Conservation (phyloP, 1,284 basidiomycete genomes). For the Exobasidium cylindrosporum region DNA sequence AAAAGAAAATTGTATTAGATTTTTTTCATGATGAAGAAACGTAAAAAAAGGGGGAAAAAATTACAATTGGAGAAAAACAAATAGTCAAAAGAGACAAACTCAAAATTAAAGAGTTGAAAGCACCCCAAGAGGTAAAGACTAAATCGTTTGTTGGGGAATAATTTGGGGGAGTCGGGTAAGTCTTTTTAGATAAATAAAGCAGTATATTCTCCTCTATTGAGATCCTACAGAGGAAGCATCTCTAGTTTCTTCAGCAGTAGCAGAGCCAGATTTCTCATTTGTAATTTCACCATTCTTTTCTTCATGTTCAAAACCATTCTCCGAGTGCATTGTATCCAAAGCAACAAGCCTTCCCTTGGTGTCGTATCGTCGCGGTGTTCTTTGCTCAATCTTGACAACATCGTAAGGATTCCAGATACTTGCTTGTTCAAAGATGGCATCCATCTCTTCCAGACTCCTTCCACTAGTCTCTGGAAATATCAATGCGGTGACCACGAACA, state of each 20-base stretch:
- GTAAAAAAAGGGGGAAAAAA: too few species aligned
- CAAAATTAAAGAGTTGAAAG: too few species aligned
- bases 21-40: too few species aligned
- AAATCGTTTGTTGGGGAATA: too few species aligned
- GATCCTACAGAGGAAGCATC: background rate
- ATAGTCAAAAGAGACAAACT: too few species aligned
- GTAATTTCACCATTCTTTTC: background rate
- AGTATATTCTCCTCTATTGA: too few species aligned
- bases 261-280: background rate
- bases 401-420: slow-evolving; percentile 46
- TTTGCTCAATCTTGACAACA: slow-evolving; percentile 39
- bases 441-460: slow-evolving; percentile 47
- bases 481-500: slow-evolving; percentile 30
- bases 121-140: too few species aligned
- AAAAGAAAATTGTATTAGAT: too few species aligned
- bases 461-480: slow-evolving; percentile 51
- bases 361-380: slow-evolving; percentile 47
- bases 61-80: too few species aligned
- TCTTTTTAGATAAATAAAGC: too few species aligned
- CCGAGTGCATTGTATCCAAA: slow-evolving; percentile 22
- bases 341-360: slow-evolving; percentile 35
- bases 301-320: slow-evolving; percentile 9
- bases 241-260: background rate
- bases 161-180: too few species aligned
- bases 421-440: slow-evolving; percentile 43